These are phyloP conservation scores for Pontederia crassipes DNA, from an alignment of 176 grass and related monocot genomes.

Conservation along the genomic window DNA sequence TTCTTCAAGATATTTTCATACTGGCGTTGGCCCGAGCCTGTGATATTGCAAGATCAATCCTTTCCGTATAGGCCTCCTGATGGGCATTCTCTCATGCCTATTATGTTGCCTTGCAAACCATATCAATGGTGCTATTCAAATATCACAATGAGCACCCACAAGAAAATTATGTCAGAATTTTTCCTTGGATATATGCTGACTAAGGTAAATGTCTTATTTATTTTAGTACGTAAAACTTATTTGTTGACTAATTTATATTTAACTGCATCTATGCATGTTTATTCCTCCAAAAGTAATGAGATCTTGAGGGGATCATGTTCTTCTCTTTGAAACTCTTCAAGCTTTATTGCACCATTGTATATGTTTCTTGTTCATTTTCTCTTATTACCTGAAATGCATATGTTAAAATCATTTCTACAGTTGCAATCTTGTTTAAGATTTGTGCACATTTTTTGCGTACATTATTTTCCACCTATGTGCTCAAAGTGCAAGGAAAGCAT, in stretches of 20 bases:
- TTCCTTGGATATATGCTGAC: constrained; percentile 46
- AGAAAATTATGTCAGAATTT: constrained; percentile 53
- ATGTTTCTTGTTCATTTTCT: no score
- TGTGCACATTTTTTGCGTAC: no score
- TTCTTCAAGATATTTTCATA: constrained; percentile 60
- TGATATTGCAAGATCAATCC: constrained; percentile 30
- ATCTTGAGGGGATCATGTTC: no score
- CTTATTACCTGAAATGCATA: no score
- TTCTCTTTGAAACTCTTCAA: no score
- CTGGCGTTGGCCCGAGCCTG: constrained; percentile 52
- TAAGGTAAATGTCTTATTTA: constrained; percentile 30
- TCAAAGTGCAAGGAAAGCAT: no score
- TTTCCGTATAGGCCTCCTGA: constrained; percentile 19
- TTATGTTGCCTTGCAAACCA: constrained; percentile 62
- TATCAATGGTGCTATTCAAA: constrained; percentile 53
- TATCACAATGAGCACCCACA: constrained; percentile 42
- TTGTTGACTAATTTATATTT: not conserved
- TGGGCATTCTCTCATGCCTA: constrained; percentile 45
- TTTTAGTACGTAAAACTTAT: not conserved
- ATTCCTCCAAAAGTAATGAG: no score
- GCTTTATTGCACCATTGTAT: no score
- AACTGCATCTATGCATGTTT: no score
- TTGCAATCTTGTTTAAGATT: no score
- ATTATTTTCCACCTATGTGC: no score
- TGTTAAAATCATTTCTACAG: no score